A percentile compares a stretch with the other conserved stretches of the same genome.
These are phyloP conservation scores for Mortierella hygrophila DNA, from an alignment of 192 early-diverging fungal genomes.

Conservation along the genomic window DNA sequence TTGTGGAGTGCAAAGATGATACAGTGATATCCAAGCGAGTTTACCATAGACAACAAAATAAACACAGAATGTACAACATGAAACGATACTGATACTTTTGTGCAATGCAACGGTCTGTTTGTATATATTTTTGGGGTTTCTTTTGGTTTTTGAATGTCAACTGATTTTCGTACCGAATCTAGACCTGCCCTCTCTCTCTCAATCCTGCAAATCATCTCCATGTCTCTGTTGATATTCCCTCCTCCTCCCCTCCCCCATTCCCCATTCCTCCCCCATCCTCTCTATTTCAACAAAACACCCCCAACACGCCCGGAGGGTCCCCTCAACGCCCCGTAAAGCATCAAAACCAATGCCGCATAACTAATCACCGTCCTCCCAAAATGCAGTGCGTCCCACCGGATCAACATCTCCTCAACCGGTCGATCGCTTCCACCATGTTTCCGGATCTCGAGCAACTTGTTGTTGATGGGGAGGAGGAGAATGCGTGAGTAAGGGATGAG, in stretches of 20 bases:
- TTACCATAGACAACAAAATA: not conserved
- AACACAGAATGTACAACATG: too few species aligned
- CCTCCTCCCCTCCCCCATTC: not conserved
- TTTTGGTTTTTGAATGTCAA: too few species aligned
- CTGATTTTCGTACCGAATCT: too few species aligned
- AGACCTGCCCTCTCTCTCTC: too few species aligned
- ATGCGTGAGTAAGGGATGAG: constrained; percentile 18
- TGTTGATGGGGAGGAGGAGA: constrained; percentile 34
- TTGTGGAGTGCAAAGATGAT: not conserved
- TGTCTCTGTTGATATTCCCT: too few species aligned
- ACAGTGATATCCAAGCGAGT: not conserved
- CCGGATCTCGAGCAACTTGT: constrained; percentile 36
- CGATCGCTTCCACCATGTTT: constrained; percentile 19
- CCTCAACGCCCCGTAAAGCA: constrained; percentile 27
- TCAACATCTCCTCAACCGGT: constrained; percentile 33
- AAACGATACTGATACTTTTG: too few species aligned
- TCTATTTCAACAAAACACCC: not conserved
- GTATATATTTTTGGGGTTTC: too few species aligned
- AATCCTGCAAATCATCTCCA: not conserved
- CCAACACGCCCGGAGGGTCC: not conserved
- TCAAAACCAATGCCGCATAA: constrained; percentile 29
- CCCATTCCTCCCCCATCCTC: not conserved
- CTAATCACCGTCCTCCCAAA: constrained; percentile 28
- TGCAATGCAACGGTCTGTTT: too few species aligned
- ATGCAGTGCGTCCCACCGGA: constrained; percentile 33